Conservation (phyloP, 2,329 filamentous ascomycete genomes). For the Calonectria henricotiae region DNA sequence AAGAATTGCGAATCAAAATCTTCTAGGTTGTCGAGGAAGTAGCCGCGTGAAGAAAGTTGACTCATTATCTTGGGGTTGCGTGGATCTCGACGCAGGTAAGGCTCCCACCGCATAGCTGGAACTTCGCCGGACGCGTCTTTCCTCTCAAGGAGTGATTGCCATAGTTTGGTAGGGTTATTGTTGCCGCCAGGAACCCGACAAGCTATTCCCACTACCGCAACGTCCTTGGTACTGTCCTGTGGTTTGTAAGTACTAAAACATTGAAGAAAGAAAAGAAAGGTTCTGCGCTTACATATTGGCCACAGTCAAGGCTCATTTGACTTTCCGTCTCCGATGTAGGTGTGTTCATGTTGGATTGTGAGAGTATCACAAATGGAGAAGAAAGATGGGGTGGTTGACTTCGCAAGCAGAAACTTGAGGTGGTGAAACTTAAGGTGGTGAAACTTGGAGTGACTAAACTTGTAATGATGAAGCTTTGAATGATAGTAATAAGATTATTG, state of each 20-base stretch:
- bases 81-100: neutral
- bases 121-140: neutral
- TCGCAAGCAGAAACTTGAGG: neutral
- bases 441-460: too few species aligned
- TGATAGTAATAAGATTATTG: too few species aligned
- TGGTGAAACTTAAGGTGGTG: too few species aligned
- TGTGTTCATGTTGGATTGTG: neutral
- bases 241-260: neutral
- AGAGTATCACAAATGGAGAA: neutral
- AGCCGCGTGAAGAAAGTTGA: neutral
- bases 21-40: slow-evolving; percentile 9
- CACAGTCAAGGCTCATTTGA: too few species aligned
- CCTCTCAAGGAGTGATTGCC: slow-evolving; percentile 9
- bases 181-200: slow-evolving; percentile 11
- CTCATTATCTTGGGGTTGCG: slow-evolving; percentile 5
- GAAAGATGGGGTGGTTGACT: neutral
- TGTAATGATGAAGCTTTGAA: too few species aligned
- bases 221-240: slow-evolving; percentile 1
- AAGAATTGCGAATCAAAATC: slow-evolving; percentile 16
- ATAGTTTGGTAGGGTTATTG: slow-evolving; percentile 9
- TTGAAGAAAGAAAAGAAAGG: too few species aligned
- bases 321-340: neutral
- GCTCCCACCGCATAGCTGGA: slow-evolving; percentile 6
- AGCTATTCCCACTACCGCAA: slow-evolving; percentile 16
- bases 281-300: neutral